A percentile compares a stretch with the other conserved stretches of the same genome.
phyloP scores from a whole-genome alignment of 768 basidiomycete species.

The Harrya chromipes region DNA sequence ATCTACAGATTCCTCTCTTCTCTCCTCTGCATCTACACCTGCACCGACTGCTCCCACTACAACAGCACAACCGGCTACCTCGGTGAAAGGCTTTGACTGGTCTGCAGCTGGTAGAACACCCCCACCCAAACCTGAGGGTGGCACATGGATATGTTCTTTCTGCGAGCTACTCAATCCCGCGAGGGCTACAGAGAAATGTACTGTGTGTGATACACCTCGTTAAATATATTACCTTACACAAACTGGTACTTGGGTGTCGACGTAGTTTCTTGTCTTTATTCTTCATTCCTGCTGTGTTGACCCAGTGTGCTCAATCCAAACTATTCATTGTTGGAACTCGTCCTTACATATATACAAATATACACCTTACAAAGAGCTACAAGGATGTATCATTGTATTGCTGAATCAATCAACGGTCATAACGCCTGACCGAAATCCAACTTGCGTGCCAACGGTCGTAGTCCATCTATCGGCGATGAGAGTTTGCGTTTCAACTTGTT shows the following conservation, averaged over 20 bases:
- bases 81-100: conserved; percentile 36
- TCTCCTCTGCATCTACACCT: not conserved
- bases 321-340: conserved; percentile 2
- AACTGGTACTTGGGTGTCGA: not conserved
- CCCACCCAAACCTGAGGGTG: conserved; percentile 21
- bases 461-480: conserved; percentile 48
- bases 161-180: conserved; percentile 47
- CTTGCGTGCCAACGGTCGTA: conserved; percentile 62
- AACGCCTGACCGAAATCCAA: conserved; percentile 62
- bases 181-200: conserved; percentile 45
- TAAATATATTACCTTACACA: conserved; percentile 18
- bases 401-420: not conserved
- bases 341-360: conserved; percentile 5
- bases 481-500: conserved; percentile 71
- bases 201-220: conserved; percentile 46
- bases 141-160: conserved; percentile 39
- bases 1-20: conserved; percentile 14
- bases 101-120: conserved; percentile 35
- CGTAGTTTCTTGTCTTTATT: conserved; percentile 15
- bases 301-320: conserved; percentile 1
- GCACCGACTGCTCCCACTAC: not conserved
- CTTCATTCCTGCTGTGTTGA: not conserved
- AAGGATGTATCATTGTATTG: no score
- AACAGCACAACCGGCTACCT: conserved; percentile 2
- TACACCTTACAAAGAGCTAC: not conserved